A percentile compares a stretch with the other conserved stretches of the same genome.
These are phyloP conservation scores for Aphanomyces cochlioides DNA, from an alignment of 352 stramenopile species.

Conservation along the genomic window DNA sequence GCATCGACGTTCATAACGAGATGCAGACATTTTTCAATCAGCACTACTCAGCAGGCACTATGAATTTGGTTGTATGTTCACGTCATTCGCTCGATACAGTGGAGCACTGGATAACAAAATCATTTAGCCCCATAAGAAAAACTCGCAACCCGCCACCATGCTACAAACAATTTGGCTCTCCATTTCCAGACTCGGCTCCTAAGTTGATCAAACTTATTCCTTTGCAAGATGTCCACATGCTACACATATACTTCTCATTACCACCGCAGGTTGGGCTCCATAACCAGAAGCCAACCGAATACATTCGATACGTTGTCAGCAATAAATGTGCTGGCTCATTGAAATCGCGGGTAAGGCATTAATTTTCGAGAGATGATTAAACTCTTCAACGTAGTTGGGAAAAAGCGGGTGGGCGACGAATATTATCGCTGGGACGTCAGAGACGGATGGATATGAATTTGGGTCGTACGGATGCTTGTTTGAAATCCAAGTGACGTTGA, in stretches of 20 bases:
- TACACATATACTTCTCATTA: slow-evolving; percentile 45
- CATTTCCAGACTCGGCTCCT: not conserved
- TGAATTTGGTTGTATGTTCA: slow-evolving; percentile 48
- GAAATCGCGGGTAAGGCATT: slow-evolving; percentile 5
- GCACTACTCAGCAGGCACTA: slow-evolving; percentile 44
- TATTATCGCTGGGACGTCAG: slow-evolving; percentile 40
- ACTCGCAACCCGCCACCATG: not conserved
- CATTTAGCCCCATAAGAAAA: slow-evolving; percentile 39
- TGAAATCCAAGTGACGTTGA: slow-evolving; percentile 44
- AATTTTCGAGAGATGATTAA: not conserved
- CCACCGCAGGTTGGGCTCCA: slow-evolving; percentile 35
- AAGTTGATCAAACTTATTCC: slow-evolving; percentile 39
- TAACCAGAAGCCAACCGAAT: slow-evolving; percentile 40
- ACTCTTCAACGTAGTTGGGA: slow-evolving; percentile 31
- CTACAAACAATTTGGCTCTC: not conserved
- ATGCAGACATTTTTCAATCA: slow-evolving; percentile 42
- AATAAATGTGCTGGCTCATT: slow-evolving; percentile 40
- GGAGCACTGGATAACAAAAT: slow-evolving; percentile 37
- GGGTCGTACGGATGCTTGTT: slow-evolving; percentile 43
- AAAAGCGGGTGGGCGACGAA: slow-evolving; percentile 38
- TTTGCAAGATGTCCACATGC: slow-evolving; percentile 37
- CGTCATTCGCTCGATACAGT: slow-evolving; percentile 41
- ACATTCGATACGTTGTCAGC: slow-evolving; percentile 43
- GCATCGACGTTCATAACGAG: slow-evolving; percentile 36
- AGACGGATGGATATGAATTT: slow-evolving; percentile 44